A percentile compares a stretch with the other conserved stretches of the same genome.
phyloP scores from a whole-genome alignment of 371 early-diverging fungal species.

The Dinochytrium kinnereticum region DNA sequence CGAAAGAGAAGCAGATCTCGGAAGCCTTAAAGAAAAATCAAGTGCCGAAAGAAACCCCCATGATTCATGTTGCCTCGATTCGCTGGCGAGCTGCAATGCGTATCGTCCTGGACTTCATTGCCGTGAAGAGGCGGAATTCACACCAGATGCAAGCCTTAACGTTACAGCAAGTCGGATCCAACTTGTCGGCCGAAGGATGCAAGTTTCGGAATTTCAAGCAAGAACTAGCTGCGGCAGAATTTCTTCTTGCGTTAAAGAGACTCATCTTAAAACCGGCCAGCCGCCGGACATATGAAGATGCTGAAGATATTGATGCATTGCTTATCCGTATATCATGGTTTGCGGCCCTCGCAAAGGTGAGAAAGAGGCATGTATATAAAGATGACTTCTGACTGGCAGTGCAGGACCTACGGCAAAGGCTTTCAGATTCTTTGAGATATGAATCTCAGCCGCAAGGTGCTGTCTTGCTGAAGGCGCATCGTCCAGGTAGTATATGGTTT shows the following conservation, averaged over 20 bases:
- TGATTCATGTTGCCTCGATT: background rate
- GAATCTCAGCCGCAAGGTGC: background rate
- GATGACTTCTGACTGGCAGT: background rate
- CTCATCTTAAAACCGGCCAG: background rate
- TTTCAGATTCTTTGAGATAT: background rate
- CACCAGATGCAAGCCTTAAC: background rate
- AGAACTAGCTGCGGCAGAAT: background rate
- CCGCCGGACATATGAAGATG: background rate
- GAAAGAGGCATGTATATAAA: background rate
- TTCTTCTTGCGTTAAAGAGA: background rate
- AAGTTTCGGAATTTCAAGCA: background rate
- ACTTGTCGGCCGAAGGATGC: background rate
- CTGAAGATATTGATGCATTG: background rate
- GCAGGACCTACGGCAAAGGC: background rate
- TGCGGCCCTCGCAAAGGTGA: background rate
- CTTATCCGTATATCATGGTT: background rate
- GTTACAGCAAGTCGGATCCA: background rate
- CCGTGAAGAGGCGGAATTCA: background rate
- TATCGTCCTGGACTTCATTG: background rate
- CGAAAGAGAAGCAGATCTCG: too few species aligned
- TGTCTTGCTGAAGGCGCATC: background rate
- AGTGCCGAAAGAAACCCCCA: background rate
- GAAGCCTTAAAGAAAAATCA: too few species aligned
- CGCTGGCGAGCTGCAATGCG: background rate
- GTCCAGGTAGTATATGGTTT: background rate